Evolutionary conservation across 164 flowering plant genomes (phyloP).

Genomic region (Magnolia sinica): DNA sequence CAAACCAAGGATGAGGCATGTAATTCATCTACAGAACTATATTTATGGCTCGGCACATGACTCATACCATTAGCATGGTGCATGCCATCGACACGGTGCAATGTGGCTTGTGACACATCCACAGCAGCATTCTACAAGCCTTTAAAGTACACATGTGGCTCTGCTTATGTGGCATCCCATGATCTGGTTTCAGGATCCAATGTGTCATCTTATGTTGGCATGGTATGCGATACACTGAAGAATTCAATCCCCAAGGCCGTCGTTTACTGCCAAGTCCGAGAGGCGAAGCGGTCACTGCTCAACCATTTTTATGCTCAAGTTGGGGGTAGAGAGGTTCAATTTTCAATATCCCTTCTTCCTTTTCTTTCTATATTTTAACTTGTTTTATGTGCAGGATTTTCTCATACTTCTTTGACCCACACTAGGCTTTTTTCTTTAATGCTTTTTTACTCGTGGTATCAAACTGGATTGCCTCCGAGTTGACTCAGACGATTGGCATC

Average conservation of each 20-base stretch:
- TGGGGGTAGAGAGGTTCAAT: slow-evolving; percentile 78
- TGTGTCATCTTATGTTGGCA: slow-evolving; percentile 56
- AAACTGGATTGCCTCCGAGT: background rate
- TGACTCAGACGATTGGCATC: too few species aligned
- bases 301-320: slow-evolving; percentile 72
- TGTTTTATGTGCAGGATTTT: background rate
- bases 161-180: background rate
- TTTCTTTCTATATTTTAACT: background rate
- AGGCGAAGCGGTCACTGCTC: slow-evolving; percentile 78
- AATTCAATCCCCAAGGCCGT: slow-evolving; percentile 89
- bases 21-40: background rate
- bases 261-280: slow-evolving; percentile 86
- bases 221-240: slow-evolving; percentile 83
- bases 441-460: background rate
- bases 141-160: background rate
- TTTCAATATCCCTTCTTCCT: background rate
- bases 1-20: too few species aligned
- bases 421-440: background rate
- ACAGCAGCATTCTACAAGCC: background rate
- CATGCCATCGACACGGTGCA: background rate
- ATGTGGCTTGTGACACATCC: background rate
- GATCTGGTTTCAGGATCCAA: slow-evolving; percentile 42
- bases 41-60: background rate
- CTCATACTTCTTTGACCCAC: background rate
- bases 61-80: background rate